A percentile compares a stretch with the other conserved stretches of the same genome.
Conservation (phyloP, 192 early-diverging fungal genomes). For the Jimgerdemannia flammicorona region DNA sequence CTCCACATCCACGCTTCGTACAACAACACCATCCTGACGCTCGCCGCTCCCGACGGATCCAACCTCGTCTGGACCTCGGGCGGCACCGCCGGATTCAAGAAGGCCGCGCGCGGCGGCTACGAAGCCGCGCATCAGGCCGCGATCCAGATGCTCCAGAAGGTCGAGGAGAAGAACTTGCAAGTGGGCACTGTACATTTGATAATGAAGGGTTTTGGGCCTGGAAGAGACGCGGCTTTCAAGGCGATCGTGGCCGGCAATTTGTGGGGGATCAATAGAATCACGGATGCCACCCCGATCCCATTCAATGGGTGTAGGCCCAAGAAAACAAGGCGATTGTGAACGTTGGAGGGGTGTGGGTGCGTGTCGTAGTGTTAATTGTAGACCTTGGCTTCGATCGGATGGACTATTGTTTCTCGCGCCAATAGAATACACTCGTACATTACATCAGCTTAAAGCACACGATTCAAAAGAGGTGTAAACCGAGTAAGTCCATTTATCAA, state of each 20-base stretch:
- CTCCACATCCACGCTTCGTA: slow-evolving; percentile 53
- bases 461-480: no score
- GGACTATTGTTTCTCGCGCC: no score
- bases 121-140: slow-evolving; percentile 93
- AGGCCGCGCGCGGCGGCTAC: slow-evolving; percentile 80
- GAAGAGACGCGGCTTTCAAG: slow-evolving; percentile 88
- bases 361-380: no score
- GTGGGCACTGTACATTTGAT: slow-evolving; percentile 68
- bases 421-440: no score
- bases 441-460: no score
- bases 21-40: slow-evolving; percentile 89
- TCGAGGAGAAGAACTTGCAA: slow-evolving; percentile 61
- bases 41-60: slow-evolving; percentile 69
- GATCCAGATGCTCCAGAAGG: slow-evolving; percentile 61
- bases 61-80: slow-evolving; percentile 72
- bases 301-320: slow-evolving; percentile 90
- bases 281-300: slow-evolving; percentile 87
- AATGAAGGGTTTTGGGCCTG: slow-evolving; percentile 89
- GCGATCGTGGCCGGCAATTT: slow-evolving; percentile 65
- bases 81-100: slow-evolving; percentile 83
- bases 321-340: slow-evolving; percentile 83
- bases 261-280: slow-evolving; percentile 74
- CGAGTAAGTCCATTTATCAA: no score
- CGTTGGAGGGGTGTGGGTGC: no score
- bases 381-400: no score